Percentiles rank a stretch among this genome's conserved stretches.
Conservation (phyloP, 2,329 filamentous ascomycete genomes). For the Hirsutella minnesotensis region DNA sequence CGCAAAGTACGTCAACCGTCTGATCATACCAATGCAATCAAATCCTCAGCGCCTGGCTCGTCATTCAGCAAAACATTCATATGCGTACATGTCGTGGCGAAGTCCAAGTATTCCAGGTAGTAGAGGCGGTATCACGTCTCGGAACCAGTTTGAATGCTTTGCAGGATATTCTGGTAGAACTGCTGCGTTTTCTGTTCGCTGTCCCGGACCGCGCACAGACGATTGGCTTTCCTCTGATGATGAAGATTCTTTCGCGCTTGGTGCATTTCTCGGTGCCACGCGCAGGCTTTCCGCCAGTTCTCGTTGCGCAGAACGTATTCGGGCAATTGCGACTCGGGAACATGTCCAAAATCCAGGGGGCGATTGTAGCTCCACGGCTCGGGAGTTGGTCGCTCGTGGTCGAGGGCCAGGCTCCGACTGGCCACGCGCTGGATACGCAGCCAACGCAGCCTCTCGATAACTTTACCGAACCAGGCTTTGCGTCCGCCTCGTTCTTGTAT, state of each 20-base stretch:
- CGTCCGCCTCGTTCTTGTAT: slow-evolving; percentile 34
- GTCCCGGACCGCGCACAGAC: slow-evolving; percentile 6
- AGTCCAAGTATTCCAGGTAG: not conserved
- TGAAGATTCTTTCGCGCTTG: not conserved
- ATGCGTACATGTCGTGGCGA: too few relatives aligned
- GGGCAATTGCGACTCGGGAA: slow-evolving; percentile 28
- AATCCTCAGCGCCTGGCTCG: not conserved
- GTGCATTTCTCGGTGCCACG: slow-evolving; percentile 20
- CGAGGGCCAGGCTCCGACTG: slow-evolving; percentile 4
- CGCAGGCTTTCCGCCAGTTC: slow-evolving; percentile 30
- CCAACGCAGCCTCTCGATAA: slow-evolving; percentile 23
- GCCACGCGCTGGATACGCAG: slow-evolving; percentile 12
- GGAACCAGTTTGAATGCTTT: not conserved
- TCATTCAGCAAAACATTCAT: not conserved
- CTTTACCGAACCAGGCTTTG: slow-evolving; percentile 39
- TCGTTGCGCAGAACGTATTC: slow-evolving; percentile 30
- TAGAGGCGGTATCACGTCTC: not conserved
- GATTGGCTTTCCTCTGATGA: not conserved
- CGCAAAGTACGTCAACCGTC: too few relatives aligned
- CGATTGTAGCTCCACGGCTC: slow-evolving; percentile 16
- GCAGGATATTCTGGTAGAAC: slow-evolving; percentile 8
- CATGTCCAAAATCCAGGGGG: slow-evolving; percentile 23
- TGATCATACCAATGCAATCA: too few relatives aligned
- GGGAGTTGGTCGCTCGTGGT: slow-evolving; percentile 10
- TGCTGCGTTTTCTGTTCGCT: slow-evolving; percentile 11